Base-by-base conservation (phyloP, 345 rosid species). In the Bruguiera parviflora region DNA sequence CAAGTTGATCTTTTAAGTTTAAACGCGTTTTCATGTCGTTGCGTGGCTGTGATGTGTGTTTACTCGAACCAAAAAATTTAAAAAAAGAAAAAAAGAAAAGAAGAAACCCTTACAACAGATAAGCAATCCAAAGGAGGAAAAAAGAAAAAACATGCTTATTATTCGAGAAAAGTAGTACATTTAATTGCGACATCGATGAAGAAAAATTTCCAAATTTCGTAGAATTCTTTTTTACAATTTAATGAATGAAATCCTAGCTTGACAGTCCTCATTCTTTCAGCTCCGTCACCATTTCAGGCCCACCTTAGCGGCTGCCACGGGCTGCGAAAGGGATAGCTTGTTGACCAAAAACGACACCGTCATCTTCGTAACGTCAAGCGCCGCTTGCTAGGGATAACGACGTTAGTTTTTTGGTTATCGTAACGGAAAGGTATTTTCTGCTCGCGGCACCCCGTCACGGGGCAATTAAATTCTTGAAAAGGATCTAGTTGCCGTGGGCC, bases 401-500 rank as follows among this genome's bases (percentile, higher is more conserved):
- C 68, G 63, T 64, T 63, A 27, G n/a, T 22, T 47, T 53, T 70
- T 1, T 47, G 2, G 52, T 56, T 80, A 21, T 65, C 78, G 1
- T 73, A 55, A 73, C 75, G 2, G 79, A 89, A 91, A 6, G 93
- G 92, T 4, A 91, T 86, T 63, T 77, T 85, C 74, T 88, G 90
- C 73, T 87, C 86, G 7, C 92, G 89, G 78, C 96, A 94, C 97
- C 97, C 88, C 86, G 85, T 72, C 15, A 81, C 81, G 21, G 86
- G 18, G 82, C 81, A 22, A 88, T 87, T 24, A 89, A 77, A 55
- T 89, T 88, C 88, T 79, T 85, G 80, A 94, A 73, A 8, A 89
- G 82, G 70, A 84, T 79, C 75, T 91, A 88, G 74, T 64, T 65
- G 19, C 81, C 79, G 80, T 89, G 90, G 67, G 70, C 84, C 71